Evolutionary conservation across 2,329 filamentous ascomycete genomes (phyloP), one percentile per base, ranked within the genome.

Genomic region (Phialophora macrospora): DNA sequence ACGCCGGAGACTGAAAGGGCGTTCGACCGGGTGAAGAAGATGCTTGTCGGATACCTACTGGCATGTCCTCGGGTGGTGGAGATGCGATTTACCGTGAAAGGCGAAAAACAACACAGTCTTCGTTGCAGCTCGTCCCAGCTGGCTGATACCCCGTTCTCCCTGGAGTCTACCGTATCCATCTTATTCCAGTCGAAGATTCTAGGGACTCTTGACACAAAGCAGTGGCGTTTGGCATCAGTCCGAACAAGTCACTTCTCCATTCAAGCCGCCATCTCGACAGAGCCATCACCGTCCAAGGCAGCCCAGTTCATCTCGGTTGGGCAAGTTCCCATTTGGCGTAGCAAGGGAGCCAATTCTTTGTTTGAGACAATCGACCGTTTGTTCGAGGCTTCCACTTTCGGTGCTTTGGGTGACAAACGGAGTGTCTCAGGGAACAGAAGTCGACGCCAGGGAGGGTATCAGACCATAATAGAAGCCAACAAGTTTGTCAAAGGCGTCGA

Each of bases 231-330:
- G 0, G 82, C 92, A 0, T 88, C 86, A 14, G 92, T 90, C 14
- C 86, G 86, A 0, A 86, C 87, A 1, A 80, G 84, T 0, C 80
- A 80, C 1, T 73, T 95, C 9, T 83, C 82, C 0, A 81, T 97
- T 28, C 83, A 81, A 65, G 93, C 92, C 1, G 87, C 87, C 41
- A 87, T 97, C 17, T 96, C 88, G 2, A 80, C 67, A 1, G 77
- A 82, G 0, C 91, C 93, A 0, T 85, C 85, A 20, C 89, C 92
- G 0, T 90, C 85, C 0, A 92, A 88, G 69, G 85, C 85, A 22
- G 80, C 87, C 1, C 94, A 98, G 72, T 96, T 97, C 74, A 85
- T 98, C 24, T 91, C 90, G 4, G 77, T 97, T 28, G 93, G 91
- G 0, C 84, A 93, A 7, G 80, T 83, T 8, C 91, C 93, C 0